A percentile compares a stretch with the other conserved stretches of the same genome.
Evolutionary conservation across 2,329 filamentous ascomycete genomes (phyloP).

Genomic region (Amauroascus niger): DNA sequence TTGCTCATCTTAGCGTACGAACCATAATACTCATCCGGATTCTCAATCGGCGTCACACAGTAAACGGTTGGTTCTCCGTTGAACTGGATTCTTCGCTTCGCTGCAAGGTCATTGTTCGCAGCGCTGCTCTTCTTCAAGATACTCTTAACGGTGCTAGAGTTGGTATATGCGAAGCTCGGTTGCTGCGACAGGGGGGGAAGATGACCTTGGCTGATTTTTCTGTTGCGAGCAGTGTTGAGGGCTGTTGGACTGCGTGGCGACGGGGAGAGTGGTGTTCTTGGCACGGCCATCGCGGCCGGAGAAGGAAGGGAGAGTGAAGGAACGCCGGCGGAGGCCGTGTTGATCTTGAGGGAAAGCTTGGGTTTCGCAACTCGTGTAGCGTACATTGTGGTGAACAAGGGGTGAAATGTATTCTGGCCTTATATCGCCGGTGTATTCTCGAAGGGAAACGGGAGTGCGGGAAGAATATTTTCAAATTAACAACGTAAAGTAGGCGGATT

Average conservation of each 20-base stretch:
- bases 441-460: too few species aligned
- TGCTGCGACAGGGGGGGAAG: slow-evolving; percentile 34
- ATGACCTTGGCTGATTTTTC: slow-evolving; percentile 28
- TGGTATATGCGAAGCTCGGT: slow-evolving; percentile 35
- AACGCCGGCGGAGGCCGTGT: slow-evolving; percentile 27
- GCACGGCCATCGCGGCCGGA: slow-evolving; percentile 26
- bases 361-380: slow-evolving; percentile 35
- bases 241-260: slow-evolving; percentile 35
- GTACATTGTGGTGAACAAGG: slow-evolving; percentile 29
- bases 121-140: slow-evolving; percentile 39
- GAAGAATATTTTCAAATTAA: too few species aligned
- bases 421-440: too few species aligned
- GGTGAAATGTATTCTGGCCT: neutral
- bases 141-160: slow-evolving; percentile 38
- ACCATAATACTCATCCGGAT: slow-evolving; percentile 41
- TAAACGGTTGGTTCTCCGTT: slow-evolving; percentile 37
- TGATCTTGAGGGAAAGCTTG: slow-evolving; percentile 41
- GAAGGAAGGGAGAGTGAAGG: slow-evolving; percentile 38
- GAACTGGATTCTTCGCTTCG: slow-evolving; percentile 37
- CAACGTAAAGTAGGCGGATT: too few species aligned
- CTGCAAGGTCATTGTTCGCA: slow-evolving; percentile 14
- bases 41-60: slow-evolving; percentile 42
- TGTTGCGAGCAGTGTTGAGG: slow-evolving; percentile 25
- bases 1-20: slow-evolving; percentile 37
- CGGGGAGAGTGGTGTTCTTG: slow-evolving; percentile 36